A percentile compares a stretch with the other conserved stretches of the same genome.
phyloP scores from a whole-genome alignment of 768 basidiomycete species.

The Clitopilus hobsonii region DNA sequence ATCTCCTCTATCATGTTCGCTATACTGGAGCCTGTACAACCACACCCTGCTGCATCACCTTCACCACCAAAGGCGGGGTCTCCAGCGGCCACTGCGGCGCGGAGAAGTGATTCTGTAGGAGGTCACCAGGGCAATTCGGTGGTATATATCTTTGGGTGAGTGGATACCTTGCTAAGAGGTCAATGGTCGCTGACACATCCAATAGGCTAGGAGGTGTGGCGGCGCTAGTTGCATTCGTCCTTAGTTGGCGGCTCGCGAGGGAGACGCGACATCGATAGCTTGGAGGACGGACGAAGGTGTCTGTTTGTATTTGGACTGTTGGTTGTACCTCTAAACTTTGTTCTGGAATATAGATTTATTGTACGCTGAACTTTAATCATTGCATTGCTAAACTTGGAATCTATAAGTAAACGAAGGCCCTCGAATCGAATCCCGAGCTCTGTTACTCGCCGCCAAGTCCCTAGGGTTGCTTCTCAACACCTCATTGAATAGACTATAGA shows the following conservation, averaged over 20 bases:
- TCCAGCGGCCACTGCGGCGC: slow-evolving; percentile 7
- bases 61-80: slow-evolving; percentile 1
- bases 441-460: no score
- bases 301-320: not conserved
- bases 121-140: slow-evolving; percentile 55
- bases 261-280: slow-evolving; percentile 40
- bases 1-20: slow-evolving; percentile 85
- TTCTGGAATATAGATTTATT: no score
- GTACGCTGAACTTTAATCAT: no score
- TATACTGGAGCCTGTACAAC: slow-evolving; percentile 66
- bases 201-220: slow-evolving; percentile 54
- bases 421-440: no score
- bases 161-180: no score
- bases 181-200: not conserved
- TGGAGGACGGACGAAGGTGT: not conserved
- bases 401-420: no score
- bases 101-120: slow-evolving; percentile 17
- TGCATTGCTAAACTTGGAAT: no score
- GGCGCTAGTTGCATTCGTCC: slow-evolving; percentile 48
- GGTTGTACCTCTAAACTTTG: not conserved
- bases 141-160: slow-evolving; percentile 76
- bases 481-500: no score
- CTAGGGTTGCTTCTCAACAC: no score
- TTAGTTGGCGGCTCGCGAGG: slow-evolving; percentile 51
- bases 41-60: slow-evolving; percentile 5